Base-by-base conservation (phyloP, 148 eudicot genomes). In the Cornus kousa region DNA sequence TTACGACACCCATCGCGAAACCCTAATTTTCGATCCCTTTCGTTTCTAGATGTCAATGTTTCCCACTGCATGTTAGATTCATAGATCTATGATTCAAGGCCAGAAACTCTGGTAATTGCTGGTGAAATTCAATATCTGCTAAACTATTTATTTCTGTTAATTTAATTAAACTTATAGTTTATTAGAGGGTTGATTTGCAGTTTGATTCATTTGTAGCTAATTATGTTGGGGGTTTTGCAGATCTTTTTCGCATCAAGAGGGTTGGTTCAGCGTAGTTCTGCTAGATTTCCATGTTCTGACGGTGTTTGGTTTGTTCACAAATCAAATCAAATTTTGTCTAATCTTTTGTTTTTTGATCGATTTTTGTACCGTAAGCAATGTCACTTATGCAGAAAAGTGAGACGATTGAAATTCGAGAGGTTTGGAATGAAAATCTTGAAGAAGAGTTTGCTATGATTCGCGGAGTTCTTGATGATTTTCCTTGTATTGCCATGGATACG, bases 401-500 rank as follows among this genome's bases (percentile, higher is more conserved):
- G 74, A 77, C 80, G 67, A 79, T 87, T 76, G 81, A 74, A 19
- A 89, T 89, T n/a, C 80, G 89, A 64, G 88, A 89, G 78, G 91
- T 89, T 68, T 89, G 89, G 87, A 82, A 69, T 17, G 79, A 78
- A 2, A 89, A 89, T 81, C 79, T 89, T 13, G 89, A 87, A 35
- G 78, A 81, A 50, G 89, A 89, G 79, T 82, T 87, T 24, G 82
- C 57, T 64, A 66, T 85, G 48, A 89, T 89, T 59, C 85, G 87
- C 5, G 80, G 72, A 23, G 37, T 89, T 35, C 85, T 89, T 1
- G 88, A 87, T 70, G 81, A 74, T 48, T 89, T 60, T 37, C 88
- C 91, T 23, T 89, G 81, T 80, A 76, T 89, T 23, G 91, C 91
- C 0, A 87, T 87, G 90, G 90, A 87, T 71, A 87, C 90, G 6